A percentile compares a stretch with the other conserved stretches of the same genome.
Evolutionary conservation across 2,329 filamentous ascomycete genomes (phyloP).

Genomic region (Dichotomopilus funicola): DNA sequence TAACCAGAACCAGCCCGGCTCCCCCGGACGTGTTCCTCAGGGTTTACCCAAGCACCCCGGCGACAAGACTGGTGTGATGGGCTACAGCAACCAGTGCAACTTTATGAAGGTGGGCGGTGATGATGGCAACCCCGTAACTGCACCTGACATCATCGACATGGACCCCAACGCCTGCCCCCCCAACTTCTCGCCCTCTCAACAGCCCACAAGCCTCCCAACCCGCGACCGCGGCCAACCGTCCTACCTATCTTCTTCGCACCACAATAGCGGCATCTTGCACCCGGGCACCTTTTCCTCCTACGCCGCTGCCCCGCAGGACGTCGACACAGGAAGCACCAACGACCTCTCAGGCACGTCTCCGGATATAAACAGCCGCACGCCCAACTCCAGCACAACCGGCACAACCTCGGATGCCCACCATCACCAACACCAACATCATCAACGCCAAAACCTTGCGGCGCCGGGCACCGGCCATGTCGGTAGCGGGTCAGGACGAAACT

Average conservation of each 20-base stretch:
- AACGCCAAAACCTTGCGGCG: slow-evolving; percentile 16
- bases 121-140: slow-evolving; percentile 34
- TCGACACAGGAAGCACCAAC: slow-evolving; percentile 38
- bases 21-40: slow-evolving; percentile 2
- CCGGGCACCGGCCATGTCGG: slow-evolving; percentile 26
- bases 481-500: slow-evolving; percentile 34
- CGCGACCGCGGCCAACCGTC: slow-evolving; percentile 16
- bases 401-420: slow-evolving; percentile 32
- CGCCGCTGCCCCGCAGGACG: slow-evolving; percentile 33
- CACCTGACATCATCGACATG: slow-evolving; percentile 36
- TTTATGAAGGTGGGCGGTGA: slow-evolving; percentile 37
- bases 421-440: neutral
- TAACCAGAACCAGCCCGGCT: slow-evolving; percentile 16
- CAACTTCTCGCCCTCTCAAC: slow-evolving; percentile 13
- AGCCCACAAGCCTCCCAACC: slow-evolving; percentile 16
- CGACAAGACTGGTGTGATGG: slow-evolving; percentile 19
- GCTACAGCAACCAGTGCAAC: slow-evolving; percentile 40
- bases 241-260: slow-evolving; percentile 7
- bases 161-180: slow-evolving; percentile 28
- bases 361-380: slow-evolving; percentile 51
- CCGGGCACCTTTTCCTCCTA: slow-evolving; percentile 26
- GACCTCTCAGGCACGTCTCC: slow-evolving; percentile 43
- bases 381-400: slow-evolving; percentile 46
- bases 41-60: neutral
- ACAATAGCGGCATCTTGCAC: slow-evolving; percentile 12